Base-by-base conservation (phyloP, 257 asterid genomes). In the Nyctanthes arbortristis region DNA sequence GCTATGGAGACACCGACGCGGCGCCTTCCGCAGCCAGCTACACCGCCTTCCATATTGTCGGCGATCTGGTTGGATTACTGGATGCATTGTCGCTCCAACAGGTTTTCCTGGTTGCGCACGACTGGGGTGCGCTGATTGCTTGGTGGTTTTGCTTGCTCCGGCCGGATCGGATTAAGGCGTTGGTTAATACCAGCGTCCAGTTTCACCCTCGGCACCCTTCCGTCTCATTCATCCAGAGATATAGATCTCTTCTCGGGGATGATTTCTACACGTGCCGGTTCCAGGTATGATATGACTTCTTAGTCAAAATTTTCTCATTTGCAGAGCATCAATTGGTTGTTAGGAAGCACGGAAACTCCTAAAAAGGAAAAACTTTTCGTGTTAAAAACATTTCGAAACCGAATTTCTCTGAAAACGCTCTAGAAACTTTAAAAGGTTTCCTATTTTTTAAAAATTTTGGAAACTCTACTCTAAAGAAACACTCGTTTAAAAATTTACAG, bases 51-150 rank as follows among this genome's bases (percentile, higher is more conserved):
- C 78, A 73, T 16, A 12, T 73, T 0, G 78, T 73, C 5, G 78
- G 78, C 6, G 78, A 73, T 54, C 33, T 73, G 27, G 78, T 73
- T 47, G 73, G 68, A 5, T 47, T 72, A 28, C 62, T 72, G 16
- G 77, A 72, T 29, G 61, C 36, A 4, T 27, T 72, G 27, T 67
- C 35, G 28, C 34, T 36, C 10, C 39, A 72, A 16, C 28, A 65
- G 66, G 77, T 65, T 14, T 73, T 64, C 63, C 72, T 73, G 60
- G 77, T 73, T 43, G 77, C 67, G 2, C 77, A 73, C 28, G 72
- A 73, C 61, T 72, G 71, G 77, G 77, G 77, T 5, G 78, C 73
- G 0, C 14, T 60, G 37, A 39, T 73, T 2, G 73, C 78, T 20
- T 73, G 78, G 73, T 49, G 59, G 64, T 40, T 66, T 20, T 73